Evolutionary conservation across 805 yeast genomes (phyloP).

Genomic region (Ogataea salicorniae): DNA sequence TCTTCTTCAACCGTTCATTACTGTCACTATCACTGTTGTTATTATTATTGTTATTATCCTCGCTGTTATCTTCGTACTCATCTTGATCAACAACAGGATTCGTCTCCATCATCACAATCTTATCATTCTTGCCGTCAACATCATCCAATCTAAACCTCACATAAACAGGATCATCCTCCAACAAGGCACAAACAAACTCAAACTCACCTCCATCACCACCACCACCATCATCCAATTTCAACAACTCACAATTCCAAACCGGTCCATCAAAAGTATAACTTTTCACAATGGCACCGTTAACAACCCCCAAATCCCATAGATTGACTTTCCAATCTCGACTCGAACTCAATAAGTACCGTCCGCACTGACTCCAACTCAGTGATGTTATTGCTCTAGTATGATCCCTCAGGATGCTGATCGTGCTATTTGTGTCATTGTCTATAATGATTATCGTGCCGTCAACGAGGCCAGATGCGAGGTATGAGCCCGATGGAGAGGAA

Average conservation of each 20-base stretch:
- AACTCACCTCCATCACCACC: slow-evolving; percentile 19
- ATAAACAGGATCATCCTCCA: slow-evolving; percentile 55
- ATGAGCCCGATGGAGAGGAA: slow-evolving; percentile 75
- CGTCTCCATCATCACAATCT: slow-evolving; percentile 10
- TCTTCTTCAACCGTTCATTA: not conserved
- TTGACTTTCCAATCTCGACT: slow-evolving; percentile 80
- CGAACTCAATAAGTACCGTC: slow-evolving; percentile 61
- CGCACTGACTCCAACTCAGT: slow-evolving; percentile 68
- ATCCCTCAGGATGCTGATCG: slow-evolving; percentile 51
- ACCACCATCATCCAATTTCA: not conserved
- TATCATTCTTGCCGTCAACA: slow-evolving; percentile 13
- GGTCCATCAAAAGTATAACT: slow-evolving; percentile 59
- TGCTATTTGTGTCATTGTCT: slow-evolving; percentile 64
- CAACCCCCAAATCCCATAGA: slow-evolving; percentile 66
- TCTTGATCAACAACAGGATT: slow-evolving; percentile 13
- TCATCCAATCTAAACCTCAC: slow-evolving; percentile 33
- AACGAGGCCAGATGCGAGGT: slow-evolving; percentile 72
- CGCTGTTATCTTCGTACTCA: slow-evolving; percentile 13
- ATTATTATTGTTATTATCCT: slow-evolving; percentile 9
- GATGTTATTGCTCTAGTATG: slow-evolving; percentile 75
- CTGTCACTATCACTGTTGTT: not conserved
- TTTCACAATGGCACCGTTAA: slow-evolving; percentile 31
- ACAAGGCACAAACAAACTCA: slow-evolving; percentile 56
- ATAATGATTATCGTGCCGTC: slow-evolving; percentile 72
- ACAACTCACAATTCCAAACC: slow-evolving; percentile 60